Evolutionary conservation across 179 eudicot genomes (phyloP).

Genomic region (Heliamphora pulchella): DNA sequence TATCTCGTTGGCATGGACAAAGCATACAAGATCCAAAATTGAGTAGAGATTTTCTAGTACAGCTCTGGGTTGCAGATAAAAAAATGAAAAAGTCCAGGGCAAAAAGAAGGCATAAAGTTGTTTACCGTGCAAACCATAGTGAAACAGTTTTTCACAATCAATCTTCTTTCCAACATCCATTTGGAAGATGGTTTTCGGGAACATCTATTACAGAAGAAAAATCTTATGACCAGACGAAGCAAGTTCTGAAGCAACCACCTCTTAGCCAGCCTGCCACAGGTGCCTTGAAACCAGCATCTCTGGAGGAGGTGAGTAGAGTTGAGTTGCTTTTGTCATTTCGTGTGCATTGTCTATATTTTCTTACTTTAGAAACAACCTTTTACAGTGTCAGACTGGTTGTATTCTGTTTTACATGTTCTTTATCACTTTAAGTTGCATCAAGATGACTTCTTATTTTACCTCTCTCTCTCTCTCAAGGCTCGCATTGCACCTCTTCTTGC

Average conservation of each 20-base stretch:
- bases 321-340: background rate
- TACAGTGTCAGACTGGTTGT: background rate
- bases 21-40: slow-evolving; percentile 31
- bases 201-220: slow-evolving; percentile 21
- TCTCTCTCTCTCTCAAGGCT: slow-evolving; percentile 35
- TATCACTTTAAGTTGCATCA: background rate
- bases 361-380: slow-evolving; percentile 1
- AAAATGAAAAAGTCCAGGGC: slow-evolving; percentile 29
- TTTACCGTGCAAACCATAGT: slow-evolving; percentile 13
- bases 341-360: background rate
- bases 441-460: background rate
- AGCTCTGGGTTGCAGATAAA: slow-evolving; percentile 57
- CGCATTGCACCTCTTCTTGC: slow-evolving; percentile 84
- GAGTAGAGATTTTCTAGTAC: slow-evolving; percentile 63
- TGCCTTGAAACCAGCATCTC: slow-evolving; percentile 46
- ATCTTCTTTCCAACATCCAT: slow-evolving; percentile 8
- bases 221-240: slow-evolving; percentile 17
- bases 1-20: slow-evolving; percentile 30
- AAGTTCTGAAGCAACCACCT: slow-evolving; percentile 57
- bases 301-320: slow-evolving; percentile 59
- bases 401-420: background rate
- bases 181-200: slow-evolving; percentile 24
- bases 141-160: slow-evolving; percentile 15
- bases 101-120: slow-evolving; percentile 26
- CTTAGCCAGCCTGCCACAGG: slow-evolving; percentile 62